A percentile compares a stretch with the other conserved stretches of the same genome.
phyloP scores from a whole-genome alignment of 495 filamentous ascomycete genomes.

The Chaetomium tenue region DNA sequence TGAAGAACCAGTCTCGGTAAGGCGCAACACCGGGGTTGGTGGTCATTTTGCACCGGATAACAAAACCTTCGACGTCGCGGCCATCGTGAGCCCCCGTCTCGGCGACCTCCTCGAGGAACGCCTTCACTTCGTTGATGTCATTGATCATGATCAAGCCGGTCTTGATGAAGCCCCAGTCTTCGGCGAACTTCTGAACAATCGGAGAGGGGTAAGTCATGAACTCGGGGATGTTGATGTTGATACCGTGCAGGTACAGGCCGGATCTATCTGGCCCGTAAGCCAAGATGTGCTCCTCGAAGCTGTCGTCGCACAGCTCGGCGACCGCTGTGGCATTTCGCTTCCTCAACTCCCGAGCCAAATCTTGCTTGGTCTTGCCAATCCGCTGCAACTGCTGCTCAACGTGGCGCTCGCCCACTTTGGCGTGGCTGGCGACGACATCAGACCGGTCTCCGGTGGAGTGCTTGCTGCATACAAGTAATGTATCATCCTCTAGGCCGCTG shows the following conservation, averaged over 20 bases:
- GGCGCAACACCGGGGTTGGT: constrained; percentile 34
- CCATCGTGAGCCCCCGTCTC: constrained; percentile 85
- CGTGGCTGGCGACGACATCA: constrained; percentile 74
- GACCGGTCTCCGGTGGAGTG: constrained; percentile 81
- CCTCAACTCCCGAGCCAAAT: constrained; percentile 73
- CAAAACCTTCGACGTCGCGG: constrained; percentile 93
- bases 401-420: constrained; percentile 79
- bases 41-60: constrained; percentile 78
- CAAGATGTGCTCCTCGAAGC: constrained; percentile 94
- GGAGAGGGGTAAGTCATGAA: constrained; percentile 79
- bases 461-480: constrained; percentile 92
- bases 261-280: constrained; percentile 81
- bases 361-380: constrained; percentile 70
- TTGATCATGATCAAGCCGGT: constrained; percentile 76
- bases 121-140: constrained; percentile 66
- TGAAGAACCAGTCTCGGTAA: constrained; percentile 96
- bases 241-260: constrained; percentile 90
- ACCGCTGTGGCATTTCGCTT: constrained; percentile 86
- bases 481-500: constrained; percentile 81
- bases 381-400: constrained; percentile 72
- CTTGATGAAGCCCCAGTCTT: constrained; percentile 91
- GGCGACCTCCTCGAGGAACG: constrained; percentile 77
- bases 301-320: constrained; percentile 94
- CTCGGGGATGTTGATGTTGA: constrained; percentile 88
- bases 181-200: constrained; percentile 83